These are phyloP conservation scores for Hyaloperonospora arabidopsidis DNA, from an alignment of 352 stramenopile species.

Conservation along the genomic window DNA sequence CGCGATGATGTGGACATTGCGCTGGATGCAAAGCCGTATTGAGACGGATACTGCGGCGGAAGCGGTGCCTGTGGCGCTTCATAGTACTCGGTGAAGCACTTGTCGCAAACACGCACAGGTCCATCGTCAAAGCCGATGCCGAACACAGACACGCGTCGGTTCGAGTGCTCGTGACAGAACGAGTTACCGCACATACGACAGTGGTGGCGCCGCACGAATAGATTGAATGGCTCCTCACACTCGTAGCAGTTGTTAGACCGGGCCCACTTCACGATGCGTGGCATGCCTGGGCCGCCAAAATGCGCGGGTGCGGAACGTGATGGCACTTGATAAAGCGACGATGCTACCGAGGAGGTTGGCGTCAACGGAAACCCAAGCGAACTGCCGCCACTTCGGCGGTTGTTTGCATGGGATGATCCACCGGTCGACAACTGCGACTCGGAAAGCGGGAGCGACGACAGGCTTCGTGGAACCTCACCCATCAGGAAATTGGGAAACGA, in stretches of 20 bases:
- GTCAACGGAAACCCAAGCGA: conserved; percentile 27
- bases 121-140: conserved; percentile 79
- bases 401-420: conserved; percentile 26
- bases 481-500: conserved; percentile 34
- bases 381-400: conserved; percentile 17
- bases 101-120: conserved; percentile 78
- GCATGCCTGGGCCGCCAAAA: conserved; percentile 30
- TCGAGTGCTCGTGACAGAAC: conserved; percentile 84
- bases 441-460: conserved; percentile 35
- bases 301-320: conserved; percentile 21
- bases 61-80: conserved; percentile 28
- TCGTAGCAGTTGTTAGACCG: conserved; percentile 77
- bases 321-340: conserved; percentile 31
- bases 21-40: conserved; percentile 11
- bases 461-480: conserved; percentile 29
- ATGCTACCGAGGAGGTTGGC: conserved; percentile 24
- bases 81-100: conserved; percentile 78
- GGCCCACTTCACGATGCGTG: conserved; percentile 75
- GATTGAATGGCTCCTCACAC: conserved; percentile 74
- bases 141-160: conserved; percentile 56
- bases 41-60: conserved; percentile 16
- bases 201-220: conserved; percentile 79
- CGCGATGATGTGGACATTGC: conserved; percentile 27
- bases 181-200: conserved; percentile 84
- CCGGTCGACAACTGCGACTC: conserved; percentile 35